Percentiles rank a stretch among this genome's conserved stretches.
Conservation (phyloP, 2,329 filamentous ascomycete genomes). For the Arthrobotrys sphaeroides region DNA sequence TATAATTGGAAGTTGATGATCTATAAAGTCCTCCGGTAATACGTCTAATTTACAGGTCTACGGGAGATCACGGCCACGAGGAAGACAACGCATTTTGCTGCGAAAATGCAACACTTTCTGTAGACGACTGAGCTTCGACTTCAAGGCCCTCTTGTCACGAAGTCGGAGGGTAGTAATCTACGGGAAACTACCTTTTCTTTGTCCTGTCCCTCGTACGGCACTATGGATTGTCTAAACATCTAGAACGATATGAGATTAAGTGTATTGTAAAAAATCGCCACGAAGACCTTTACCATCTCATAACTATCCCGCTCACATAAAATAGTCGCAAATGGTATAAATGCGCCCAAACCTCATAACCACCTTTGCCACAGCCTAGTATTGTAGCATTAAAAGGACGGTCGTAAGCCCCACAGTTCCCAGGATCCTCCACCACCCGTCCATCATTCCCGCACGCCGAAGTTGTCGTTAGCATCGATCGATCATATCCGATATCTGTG, state of each 20-base stretch:
- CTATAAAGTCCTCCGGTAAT: background rate
- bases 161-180: no score
- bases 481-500: background rate
- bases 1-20: background rate
- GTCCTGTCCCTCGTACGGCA: no score
- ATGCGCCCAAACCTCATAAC: background rate
- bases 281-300: conserved; percentile 1
- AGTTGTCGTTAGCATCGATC: background rate
- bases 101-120: conserved; percentile 17
- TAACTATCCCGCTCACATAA: background rate
- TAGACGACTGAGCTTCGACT: no score
- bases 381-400: background rate
- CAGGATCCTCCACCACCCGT: background rate
- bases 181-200: no score
- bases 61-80: background rate
- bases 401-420: background rate
- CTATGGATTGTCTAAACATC: no score
- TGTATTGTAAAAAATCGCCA: background rate
- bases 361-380: conserved; percentile 4
- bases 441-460: background rate
- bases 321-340: conserved; percentile 10
- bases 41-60: background rate
- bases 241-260: no score
- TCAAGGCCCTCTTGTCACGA: no score
- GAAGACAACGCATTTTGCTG: background rate